phyloP scores from a whole-genome alignment of 208 protist genomes.

The Phytomonas francai region DNA sequence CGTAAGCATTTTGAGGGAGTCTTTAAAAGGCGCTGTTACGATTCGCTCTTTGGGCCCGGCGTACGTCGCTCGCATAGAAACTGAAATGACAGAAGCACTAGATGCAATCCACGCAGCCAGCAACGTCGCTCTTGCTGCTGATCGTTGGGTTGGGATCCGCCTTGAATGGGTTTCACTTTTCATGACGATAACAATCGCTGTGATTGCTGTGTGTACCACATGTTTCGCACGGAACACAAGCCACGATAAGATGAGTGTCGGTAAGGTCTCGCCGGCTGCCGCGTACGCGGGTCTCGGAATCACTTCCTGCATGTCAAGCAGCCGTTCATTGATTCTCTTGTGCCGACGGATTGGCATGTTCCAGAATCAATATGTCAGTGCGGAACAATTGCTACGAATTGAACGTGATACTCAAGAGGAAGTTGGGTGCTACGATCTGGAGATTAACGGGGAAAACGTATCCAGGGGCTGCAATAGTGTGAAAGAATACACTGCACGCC shows the following conservation, averaged over 20 bases:
- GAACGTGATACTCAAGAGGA: slow-evolving; percentile 30
- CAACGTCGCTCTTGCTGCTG: slow-evolving; percentile 38
- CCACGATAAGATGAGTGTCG: slow-evolving; percentile 1
- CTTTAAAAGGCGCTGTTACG: slow-evolving; percentile 48
- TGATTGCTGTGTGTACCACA: slow-evolving; percentile 48
- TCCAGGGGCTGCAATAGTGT: neutral
- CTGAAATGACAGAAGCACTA: slow-evolving; percentile 52
- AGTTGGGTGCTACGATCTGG: slow-evolving; percentile 1
- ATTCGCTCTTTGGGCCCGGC: slow-evolving; percentile 47
- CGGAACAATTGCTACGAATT: slow-evolving; percentile 49
- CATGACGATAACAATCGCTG: slow-evolving; percentile 43
- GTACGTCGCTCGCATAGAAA: slow-evolving; percentile 26
- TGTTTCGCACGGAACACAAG: slow-evolving; percentile 20
- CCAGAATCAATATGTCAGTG: slow-evolving; percentile 74
- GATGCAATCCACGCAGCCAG: slow-evolving; percentile 47
- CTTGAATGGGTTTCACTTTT: slow-evolving; percentile 63
- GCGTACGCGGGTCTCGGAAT: slow-evolving; percentile 61
- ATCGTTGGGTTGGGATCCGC: slow-evolving; percentile 65
- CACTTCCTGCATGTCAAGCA: slow-evolving; percentile 47
- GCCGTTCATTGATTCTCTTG: slow-evolving; percentile 44
- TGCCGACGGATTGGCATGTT: slow-evolving; percentile 62
- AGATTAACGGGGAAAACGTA: neutral
- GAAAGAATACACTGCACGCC: neutral
- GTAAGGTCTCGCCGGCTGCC: slow-evolving; percentile 18
- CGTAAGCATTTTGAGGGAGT: slow-evolving; percentile 52